These are phyloP conservation scores for Daldinia sp. DNA, from an alignment of 2,329 filamentous ascomycete species.

Conservation along the genomic window DNA sequence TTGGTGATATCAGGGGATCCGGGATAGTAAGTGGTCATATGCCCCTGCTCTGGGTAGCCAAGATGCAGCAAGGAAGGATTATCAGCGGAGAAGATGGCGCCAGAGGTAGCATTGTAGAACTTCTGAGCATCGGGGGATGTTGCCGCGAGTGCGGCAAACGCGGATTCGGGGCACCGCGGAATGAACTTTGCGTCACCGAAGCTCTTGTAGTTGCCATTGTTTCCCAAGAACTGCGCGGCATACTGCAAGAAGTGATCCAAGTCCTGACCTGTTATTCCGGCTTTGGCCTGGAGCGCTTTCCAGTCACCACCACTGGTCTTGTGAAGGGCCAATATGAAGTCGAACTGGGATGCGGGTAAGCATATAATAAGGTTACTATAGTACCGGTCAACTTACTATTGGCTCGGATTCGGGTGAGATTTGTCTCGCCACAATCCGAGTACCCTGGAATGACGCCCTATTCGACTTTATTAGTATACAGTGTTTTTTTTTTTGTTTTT, in stretches of 20 bases:
- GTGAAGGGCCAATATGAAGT: constrained; percentile 79
- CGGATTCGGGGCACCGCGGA: constrained; percentile 71
- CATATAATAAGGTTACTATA: constrained; percentile 2
- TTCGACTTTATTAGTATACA: constrained; percentile 10
- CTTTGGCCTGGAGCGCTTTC: constrained; percentile 70
- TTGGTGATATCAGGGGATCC: constrained; percentile 78
- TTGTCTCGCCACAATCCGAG: constrained; percentile 80
- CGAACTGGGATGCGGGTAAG: constrained; percentile 57
- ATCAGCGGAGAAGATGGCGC: constrained; percentile 75
- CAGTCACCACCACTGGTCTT: constrained; percentile 74
- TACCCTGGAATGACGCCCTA: constrained; percentile 80
- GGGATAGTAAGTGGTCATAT: constrained; percentile 85
- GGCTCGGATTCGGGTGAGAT: constrained; percentile 82
- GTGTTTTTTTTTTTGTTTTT: background rate
- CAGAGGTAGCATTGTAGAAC: constrained; percentile 72
- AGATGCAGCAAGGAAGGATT: constrained; percentile 74
- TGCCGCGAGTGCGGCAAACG: constrained; percentile 70
- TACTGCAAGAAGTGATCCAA: constrained; percentile 78
- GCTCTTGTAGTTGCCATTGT: constrained; percentile 85
- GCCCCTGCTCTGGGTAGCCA: constrained; percentile 76
- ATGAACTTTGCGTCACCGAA: constrained; percentile 88
- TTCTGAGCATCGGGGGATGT: constrained; percentile 67
- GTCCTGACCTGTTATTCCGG: constrained; percentile 69
- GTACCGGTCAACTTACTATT: constrained; percentile 54
- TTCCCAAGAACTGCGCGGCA: constrained; percentile 79